Conservation (phyloP, 495 filamentous ascomycete genomes). For the Aspergillus biplanus region DNA sequence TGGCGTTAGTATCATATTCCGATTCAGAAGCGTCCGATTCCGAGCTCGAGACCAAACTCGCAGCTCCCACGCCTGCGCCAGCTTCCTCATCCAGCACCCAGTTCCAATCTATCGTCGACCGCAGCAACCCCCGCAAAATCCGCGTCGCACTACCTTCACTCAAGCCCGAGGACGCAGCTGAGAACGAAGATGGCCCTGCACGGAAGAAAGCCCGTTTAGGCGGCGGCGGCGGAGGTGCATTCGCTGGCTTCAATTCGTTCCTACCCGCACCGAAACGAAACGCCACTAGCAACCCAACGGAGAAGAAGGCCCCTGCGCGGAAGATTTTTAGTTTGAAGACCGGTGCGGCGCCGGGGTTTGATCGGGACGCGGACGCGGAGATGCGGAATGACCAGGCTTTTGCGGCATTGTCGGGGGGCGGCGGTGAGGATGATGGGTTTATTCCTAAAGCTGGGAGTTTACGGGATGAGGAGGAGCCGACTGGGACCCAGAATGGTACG, state of each 20-base stretch:
- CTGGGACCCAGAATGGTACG: neutral
- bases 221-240: constrained; percentile 55
- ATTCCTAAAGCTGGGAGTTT: constrained; percentile 29
- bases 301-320: constrained; percentile 29
- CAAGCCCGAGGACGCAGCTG: constrained; percentile 46
- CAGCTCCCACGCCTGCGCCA: constrained; percentile 29
- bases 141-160: constrained; percentile 67
- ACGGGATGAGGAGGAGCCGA: constrained; percentile 18
- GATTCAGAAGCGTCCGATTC: constrained; percentile 80
- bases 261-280: constrained; percentile 82
- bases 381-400: constrained; percentile 36
- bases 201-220: constrained; percentile 69
- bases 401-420: constrained; percentile 17
- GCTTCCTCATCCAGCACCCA: constrained; percentile 34
- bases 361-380: constrained; percentile 57
- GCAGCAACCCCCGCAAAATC: constrained; percentile 80
- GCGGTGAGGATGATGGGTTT: constrained; percentile 25
- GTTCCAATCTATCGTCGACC: constrained; percentile 78
- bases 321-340: constrained; percentile 74
- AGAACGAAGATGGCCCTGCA: constrained; percentile 61
- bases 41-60: constrained; percentile 40
- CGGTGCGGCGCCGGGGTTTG: constrained; percentile 76
- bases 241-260: constrained; percentile 81
- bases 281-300: constrained; percentile 18
- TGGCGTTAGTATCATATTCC: constrained; percentile 82